Evolutionary conservation across 371 early-diverging fungal genomes (phyloP), one percentile per base, ranked within the genome.

Genomic region (Coemansia sp.): DNA sequence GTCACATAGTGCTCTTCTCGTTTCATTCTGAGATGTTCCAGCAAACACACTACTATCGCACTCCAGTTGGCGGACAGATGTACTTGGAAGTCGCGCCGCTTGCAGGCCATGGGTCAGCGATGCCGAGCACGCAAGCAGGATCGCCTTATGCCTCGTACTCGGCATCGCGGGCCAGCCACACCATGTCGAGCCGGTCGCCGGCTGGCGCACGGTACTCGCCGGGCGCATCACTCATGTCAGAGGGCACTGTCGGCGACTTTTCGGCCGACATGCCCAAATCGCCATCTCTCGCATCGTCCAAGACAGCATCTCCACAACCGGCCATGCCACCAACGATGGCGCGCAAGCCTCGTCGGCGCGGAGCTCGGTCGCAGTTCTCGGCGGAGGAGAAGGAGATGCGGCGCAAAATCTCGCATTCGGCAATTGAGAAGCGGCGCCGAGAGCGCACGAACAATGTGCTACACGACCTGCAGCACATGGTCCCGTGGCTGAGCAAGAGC

Each of bases 341-440:
- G 12, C 39, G 40, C 23, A 58, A 58, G 58, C 40, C 58, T 11
- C 56, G 60, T 59, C 56, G 69, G 21, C 72, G 72, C 4, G 72
- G 72, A 5, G 37, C 72, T 33, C 68, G 69, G 25, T 64, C 72
- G 5, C 30, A 52, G 39, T 68, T 60, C 57, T 30, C 75, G 11
- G 78, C 78, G 2, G 78, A 78, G 20, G 78, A 78, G 26, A 72
- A 69, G 53, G 78, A 78, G 55, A 47, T 63, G 37, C 72, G 66
- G 59, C 68, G 80, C 56, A 79, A 72, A 51, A 68, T 75, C 18
- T 81, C 80, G 4, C 80, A 80, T 25, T 80, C 80, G 26, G 81
- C 81, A 5, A 80, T 80, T 5, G 80, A 80, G 60, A 80, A 80
- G 67, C 80, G 80, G 39, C 71, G 80, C 20, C 72, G 80, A 12